Evolutionary conservation across 169 alveolate species (phyloP).

Genomic region (Toxoplasma gondii): DNA sequence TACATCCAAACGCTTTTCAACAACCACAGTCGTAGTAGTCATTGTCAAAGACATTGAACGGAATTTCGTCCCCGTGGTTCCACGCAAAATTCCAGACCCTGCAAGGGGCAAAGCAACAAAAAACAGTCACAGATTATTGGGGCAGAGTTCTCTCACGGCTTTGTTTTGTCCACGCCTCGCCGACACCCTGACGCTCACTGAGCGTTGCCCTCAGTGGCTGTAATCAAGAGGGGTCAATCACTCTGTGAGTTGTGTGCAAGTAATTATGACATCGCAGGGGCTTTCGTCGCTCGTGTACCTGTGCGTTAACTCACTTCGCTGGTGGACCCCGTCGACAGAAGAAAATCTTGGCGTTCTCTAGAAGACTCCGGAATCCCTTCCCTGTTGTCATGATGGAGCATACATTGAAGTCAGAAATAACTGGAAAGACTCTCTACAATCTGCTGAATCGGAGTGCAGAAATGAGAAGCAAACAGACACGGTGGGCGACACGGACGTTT

Average conservation of each 20-base stretch:
- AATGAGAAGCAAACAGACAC: neutral
- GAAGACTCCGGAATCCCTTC: neutral
- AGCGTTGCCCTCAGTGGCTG: too few relatives aligned
- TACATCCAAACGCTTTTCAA: neutral
- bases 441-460: neutral
- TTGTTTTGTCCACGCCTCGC: too few relatives aligned
- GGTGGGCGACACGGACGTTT: too few relatives aligned
- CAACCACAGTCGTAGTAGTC: conserved; percentile 28
- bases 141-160: too few relatives aligned
- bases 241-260: too few relatives aligned
- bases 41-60: conserved; percentile 9
- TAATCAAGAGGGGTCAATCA: too few relatives aligned
- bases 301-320: neutral
- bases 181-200: too few relatives aligned
- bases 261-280: too few relatives aligned
- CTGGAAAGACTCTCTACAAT: too few relatives aligned
- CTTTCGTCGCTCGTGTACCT: too few relatives aligned
- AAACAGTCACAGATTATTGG: too few relatives aligned
- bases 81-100: neutral
- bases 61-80: conserved; percentile 6
- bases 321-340: conserved; percentile 12
- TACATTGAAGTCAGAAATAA: too few relatives aligned
- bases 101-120: neutral
- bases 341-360: neutral
- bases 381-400: neutral